Evolutionary conservation across 106 monocot genomes (phyloP).

Genomic region (Allium sativum): DNA sequence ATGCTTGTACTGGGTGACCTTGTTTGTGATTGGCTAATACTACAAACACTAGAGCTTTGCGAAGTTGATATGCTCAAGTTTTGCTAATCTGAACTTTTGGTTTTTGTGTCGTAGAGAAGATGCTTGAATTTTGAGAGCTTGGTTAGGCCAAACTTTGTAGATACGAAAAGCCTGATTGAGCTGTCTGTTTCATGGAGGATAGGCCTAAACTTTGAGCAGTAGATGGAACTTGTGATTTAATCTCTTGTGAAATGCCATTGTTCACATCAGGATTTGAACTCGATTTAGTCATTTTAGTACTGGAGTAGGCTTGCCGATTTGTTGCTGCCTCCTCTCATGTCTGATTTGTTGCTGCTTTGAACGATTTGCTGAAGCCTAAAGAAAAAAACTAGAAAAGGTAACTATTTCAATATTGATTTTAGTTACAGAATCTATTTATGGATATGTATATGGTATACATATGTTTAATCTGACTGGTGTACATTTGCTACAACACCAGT

Average conservation of each 20-base stretch:
- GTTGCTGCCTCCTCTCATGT: too few species aligned
- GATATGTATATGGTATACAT: too few species aligned
- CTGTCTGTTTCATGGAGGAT: constrained; percentile 8
- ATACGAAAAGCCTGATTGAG: neutral
- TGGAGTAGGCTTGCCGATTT: constrained; percentile 12
- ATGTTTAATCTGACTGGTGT: too few species aligned
- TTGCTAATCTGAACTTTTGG: constrained; percentile 17
- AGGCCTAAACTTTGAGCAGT: constrained; percentile 19
- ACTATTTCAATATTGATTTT: too few species aligned
- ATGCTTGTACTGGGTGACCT: too few species aligned
- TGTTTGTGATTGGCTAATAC: constrained; percentile 23
- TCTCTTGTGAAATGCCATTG: constrained; percentile 18
- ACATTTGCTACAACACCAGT: too few species aligned
- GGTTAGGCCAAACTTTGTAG: constrained; percentile 21
- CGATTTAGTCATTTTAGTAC: constrained; percentile 7
- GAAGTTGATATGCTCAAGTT: constrained; percentile 11
- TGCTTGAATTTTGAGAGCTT: constrained; percentile 23
- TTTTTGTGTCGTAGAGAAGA: constrained; percentile 14
- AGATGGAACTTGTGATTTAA: constrained; percentile 15
- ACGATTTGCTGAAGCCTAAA: too few species aligned
- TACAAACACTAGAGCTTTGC: constrained; percentile 24
- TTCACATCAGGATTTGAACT: constrained; percentile 8
- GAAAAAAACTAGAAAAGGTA: too few species aligned
- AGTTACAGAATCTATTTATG: too few species aligned
- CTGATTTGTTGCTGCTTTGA: too few species aligned